Evolutionary conservation across 257 asterid genomes (phyloP).

Genomic region (Penstemon barbatus): DNA sequence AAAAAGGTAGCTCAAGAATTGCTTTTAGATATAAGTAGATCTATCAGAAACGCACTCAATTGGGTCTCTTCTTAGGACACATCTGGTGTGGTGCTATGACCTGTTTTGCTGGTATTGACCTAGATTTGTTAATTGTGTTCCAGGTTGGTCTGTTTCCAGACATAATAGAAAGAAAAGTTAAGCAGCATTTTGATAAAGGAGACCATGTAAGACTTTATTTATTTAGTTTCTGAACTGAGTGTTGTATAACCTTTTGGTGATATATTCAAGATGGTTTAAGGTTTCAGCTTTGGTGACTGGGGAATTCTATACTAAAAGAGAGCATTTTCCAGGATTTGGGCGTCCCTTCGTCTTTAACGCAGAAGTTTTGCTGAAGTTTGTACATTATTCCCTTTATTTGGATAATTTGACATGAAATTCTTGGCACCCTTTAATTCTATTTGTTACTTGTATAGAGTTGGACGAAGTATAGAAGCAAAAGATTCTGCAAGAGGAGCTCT

Average conservation of each 20-base stretch:
- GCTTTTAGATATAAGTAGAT: constrained; percentile 16
- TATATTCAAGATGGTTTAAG: constrained; percentile 58
- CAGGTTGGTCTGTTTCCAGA: constrained; percentile 98
- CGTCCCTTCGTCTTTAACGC: constrained; percentile 88
- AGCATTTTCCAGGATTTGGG: constrained; percentile 98
- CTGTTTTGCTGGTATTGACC: no score
- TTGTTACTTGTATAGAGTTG: constrained; percentile 54
- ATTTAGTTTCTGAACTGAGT: constrained; percentile 31
- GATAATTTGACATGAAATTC: constrained; percentile 11
- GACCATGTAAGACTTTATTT: constrained; percentile 63
- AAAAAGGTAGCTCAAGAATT: constrained; percentile 55
- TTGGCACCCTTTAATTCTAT: constrained; percentile 1
- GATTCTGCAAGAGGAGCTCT: constrained; percentile 93
- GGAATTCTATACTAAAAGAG: constrained; percentile 85
- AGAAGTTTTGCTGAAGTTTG: constrained; percentile 73
- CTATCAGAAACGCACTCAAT: constrained; percentile 5
- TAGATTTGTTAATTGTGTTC: constrained; percentile 11
- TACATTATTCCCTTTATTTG: constrained; percentile 27
- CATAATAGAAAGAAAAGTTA: constrained; percentile 69
- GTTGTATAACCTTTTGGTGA: constrained; percentile 42
- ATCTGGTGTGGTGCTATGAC: no score
- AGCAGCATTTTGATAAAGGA: constrained; percentile 81
- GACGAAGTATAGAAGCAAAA: constrained; percentile 75
- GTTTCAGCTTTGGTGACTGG: constrained; percentile 98
- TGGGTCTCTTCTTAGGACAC: no score